Base-by-base conservation (phyloP, 2,329 filamentous ascomycete genomes). In the Aspergillus quadrilineatus region DNA sequence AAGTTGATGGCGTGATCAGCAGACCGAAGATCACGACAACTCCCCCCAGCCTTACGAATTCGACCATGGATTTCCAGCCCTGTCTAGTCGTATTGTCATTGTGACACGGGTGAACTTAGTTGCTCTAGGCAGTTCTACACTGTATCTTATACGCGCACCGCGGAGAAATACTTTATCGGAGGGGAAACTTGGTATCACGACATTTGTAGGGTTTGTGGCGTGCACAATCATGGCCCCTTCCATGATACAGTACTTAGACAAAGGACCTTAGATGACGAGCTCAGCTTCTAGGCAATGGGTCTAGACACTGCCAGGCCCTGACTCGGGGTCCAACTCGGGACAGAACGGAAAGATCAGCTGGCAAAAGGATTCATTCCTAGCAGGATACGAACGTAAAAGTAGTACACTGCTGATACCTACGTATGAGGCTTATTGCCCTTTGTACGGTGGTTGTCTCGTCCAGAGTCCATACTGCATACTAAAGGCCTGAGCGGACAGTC, bases 41-140 rank as follows among this genome's bases (percentile, higher is more conserved):
- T 50, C 42, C 14, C 41, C 50, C 41, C 17, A 52, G 50, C 42
- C 50, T 52, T 45, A 44, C 41, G 41, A 52, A 36, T 37, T 45
- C 6, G 30, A n/a, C 30, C 15, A 12, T 29, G 14, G 12, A 14
- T 12, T 15, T 6, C 30, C 37, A 7, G n/a, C 26, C 41, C 9
- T 6, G 29, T 15, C 29, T 29, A 10, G 29, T 30, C 29, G 12
- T 14, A 7, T n/a, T 47, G 36, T 34, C 15, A 42, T 17, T 26
- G 15, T 50, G 43, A 45, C 26, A 37, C 34, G 5, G 12, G 1
- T 14, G 10, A 14, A 37, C 34, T 14, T 37, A 37, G 10, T 14
- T 14, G 34, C 34, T 37, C 34, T n/a, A 37, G 34, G 14, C 12
- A 37, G 34, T 9, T n/a, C 34, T 22, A 42, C 17, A 17, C 15